A percentile compares a stretch with the other conserved stretches of the same genome.
These are phyloP conservation scores for Pichia sporocuriosa DNA, from an alignment of 805 yeast genomes.

Conservation along the genomic window DNA sequence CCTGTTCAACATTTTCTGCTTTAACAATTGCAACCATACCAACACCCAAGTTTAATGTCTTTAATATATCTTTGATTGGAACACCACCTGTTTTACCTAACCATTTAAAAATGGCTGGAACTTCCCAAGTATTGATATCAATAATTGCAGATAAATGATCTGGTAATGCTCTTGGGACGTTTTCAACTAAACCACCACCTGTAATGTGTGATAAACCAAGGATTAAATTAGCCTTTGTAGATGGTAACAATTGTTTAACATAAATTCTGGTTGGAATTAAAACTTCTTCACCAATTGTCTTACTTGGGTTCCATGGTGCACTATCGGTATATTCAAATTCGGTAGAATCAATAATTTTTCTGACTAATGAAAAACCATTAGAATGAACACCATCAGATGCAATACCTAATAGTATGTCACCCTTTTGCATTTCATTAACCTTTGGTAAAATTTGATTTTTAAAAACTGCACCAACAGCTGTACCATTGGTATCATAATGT, in stretches of 20 bases:
- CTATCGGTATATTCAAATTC: conserved; percentile 62
- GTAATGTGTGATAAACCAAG: conserved; percentile 95
- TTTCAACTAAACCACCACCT: conserved; percentile 97
- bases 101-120: conserved; percentile 91
- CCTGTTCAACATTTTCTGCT: conserved; percentile 54
- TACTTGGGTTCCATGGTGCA: conserved; percentile 79
- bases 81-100: conserved; percentile 87
- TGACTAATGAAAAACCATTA: conserved; percentile 90
- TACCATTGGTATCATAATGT: conserved; percentile 97
- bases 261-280: conserved; percentile 89
- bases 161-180: conserved; percentile 93
- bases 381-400: conserved; percentile 94
- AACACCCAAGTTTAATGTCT: conserved; percentile 92
- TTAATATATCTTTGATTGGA: conserved; percentile 74
- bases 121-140: conserved; percentile 74
- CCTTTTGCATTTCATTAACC: conserved; percentile 57
- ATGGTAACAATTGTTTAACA: conserved; percentile 81
- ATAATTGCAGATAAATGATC: conserved; percentile 68
- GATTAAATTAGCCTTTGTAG: conserved; percentile 58
- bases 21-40: conserved; percentile 92
- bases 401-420: conserved; percentile 80
- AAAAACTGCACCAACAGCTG: conserved; percentile 94
- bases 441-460: conserved; percentile 71
- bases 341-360: conserved; percentile 79
- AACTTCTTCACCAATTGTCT: conserved; percentile 78